Percentiles rank a stretch among this genome's conserved stretches.
These are phyloP conservation scores for Coemansia sp. DNA, from an alignment of 192 early-diverging fungal species.

Conservation along the genomic window DNA sequence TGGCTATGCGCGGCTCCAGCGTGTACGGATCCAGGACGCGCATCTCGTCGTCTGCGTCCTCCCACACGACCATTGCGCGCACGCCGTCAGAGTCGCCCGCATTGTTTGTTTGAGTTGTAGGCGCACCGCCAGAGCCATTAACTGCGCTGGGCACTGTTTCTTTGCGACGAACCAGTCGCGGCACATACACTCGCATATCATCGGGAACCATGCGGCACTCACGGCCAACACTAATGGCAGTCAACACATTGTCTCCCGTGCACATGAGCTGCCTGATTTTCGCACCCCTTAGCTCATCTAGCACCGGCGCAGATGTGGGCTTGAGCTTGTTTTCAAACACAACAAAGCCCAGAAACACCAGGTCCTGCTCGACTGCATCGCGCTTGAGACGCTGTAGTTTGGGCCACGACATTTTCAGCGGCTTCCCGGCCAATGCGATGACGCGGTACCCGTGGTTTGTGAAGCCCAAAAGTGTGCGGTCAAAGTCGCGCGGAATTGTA, in stretches of 20 bases:
- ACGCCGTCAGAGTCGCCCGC: constrained; percentile 2
- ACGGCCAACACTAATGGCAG: constrained; percentile 89
- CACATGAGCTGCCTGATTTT: constrained; percentile 96
- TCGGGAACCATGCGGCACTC: constrained; percentile 89
- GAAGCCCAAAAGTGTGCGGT: constrained; percentile 75
- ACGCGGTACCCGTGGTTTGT: constrained; percentile 97
- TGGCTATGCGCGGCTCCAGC: constrained; percentile 47
- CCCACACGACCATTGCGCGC: constrained; percentile 56
- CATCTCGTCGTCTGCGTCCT: constrained; percentile 59
- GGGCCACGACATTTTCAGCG: constrained; percentile 67
- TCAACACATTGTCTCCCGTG: constrained; percentile 96
- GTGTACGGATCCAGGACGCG: constrained; percentile 58
- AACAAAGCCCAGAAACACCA: constrained; percentile 92
- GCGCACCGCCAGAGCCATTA: neutral
- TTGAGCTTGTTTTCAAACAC: constrained; percentile 99
- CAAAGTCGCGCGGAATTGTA: constrained; percentile 83
- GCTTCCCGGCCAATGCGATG: constrained; percentile 85
- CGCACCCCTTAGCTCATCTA: constrained; percentile 76
- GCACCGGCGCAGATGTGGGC: constrained; percentile 72
- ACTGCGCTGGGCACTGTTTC: constrained; percentile 7
- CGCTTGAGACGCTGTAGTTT: constrained; percentile 74
- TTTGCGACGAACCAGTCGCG: constrained; percentile 61
- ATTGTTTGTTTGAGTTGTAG: neutral
- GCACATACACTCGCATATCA: constrained; percentile 73
- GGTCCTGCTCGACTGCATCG: constrained; percentile 77